phyloP scores from a whole-genome alignment of 78 protist genomes.

The Protostelium mycophagum region DNA sequence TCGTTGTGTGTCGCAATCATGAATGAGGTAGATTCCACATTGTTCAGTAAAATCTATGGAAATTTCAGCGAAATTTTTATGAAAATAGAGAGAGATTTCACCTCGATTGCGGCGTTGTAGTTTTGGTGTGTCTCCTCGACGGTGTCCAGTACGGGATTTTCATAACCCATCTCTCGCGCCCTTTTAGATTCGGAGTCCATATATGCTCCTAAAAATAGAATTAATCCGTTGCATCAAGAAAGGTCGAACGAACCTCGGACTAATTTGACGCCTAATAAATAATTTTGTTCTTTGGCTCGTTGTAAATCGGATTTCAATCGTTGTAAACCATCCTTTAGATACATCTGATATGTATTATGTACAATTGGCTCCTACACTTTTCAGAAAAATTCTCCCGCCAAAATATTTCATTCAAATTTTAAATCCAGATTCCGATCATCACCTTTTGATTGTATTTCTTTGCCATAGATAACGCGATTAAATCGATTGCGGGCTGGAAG shows the following conservation, averaged over 20 bases:
- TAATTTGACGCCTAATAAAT: conserved; percentile 49
- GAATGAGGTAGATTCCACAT: conserved; percentile 11
- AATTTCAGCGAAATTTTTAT: neutral
- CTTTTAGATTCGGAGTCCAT: conserved; percentile 40
- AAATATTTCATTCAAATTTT: neutral
- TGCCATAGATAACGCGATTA: conserved; percentile 30
- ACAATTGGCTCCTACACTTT: conserved; percentile 14
- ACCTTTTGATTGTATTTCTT: conserved; percentile 21
- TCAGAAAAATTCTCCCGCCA: too few relatives aligned
- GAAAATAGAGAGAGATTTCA: neutral
- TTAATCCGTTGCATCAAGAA: too few relatives aligned
- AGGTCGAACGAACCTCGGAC: conserved; percentile 22
- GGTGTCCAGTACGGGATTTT: conserved; percentile 26
- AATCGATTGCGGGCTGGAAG: conserved; percentile 57
- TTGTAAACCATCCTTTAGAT: conserved; percentile 19
- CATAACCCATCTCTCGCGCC: conserved; percentile 4
- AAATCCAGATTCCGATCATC: neutral
- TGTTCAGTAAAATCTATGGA: neutral
- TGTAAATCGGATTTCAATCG: conserved; percentile 16
- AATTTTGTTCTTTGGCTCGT: neutral
- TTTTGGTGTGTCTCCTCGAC: conserved; percentile 47
- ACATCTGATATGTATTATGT: conserved; percentile 63
- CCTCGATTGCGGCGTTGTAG: conserved; percentile 38
- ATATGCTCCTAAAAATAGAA: conserved; percentile 39
- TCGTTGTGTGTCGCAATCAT: conserved; percentile 63